A percentile compares a stretch with the other conserved stretches of the same genome.
Evolutionary conservation across 2,329 filamentous ascomycete genomes (phyloP).

Genomic region (Onygenales sp.): DNA sequence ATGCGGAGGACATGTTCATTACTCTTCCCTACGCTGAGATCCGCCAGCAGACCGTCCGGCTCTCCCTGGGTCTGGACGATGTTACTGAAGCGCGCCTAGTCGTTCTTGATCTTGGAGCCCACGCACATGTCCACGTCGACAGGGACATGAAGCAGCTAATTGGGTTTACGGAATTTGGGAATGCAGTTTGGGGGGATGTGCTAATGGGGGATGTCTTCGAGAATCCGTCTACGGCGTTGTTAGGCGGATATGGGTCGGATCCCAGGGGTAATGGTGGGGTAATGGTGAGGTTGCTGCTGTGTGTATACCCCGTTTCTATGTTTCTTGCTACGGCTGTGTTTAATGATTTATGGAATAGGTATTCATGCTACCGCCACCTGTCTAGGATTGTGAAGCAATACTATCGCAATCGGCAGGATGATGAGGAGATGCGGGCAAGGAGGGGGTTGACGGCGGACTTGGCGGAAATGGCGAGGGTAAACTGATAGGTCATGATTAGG

Average conservation of each 20-base stretch:
- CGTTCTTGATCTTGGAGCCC: conserved; percentile 38
- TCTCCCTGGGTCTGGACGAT: conserved; percentile 38
- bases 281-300: too few relatives aligned
- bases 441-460: conserved; percentile 24
- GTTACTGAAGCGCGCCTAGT: conserved; percentile 44
- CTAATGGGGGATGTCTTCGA: conserved; percentile 44
- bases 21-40: conserved; percentile 48
- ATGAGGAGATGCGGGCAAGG: conserved; percentile 28
- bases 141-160: conserved; percentile 37
- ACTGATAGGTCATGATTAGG: conserved; percentile 7
- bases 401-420: conserved; percentile 26
- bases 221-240: conserved; percentile 22
- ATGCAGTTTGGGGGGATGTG: conserved; percentile 48
- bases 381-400: conserved; percentile 29
- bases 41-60: conserved; percentile 38
- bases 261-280: conserved; percentile 10
- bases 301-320: background rate
- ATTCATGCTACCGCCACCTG: conserved; percentile 30
- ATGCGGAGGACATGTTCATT: conserved; percentile 50
- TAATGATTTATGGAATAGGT: conserved; percentile 17
- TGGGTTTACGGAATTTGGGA: conserved; percentile 45
- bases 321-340: background rate
- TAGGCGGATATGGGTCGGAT: conserved; percentile 25
- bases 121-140: conserved; percentile 44
- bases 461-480: conserved; percentile 19